Conservation (phyloP, 1,139 yeast genomes). For the Diutina pseudorugosa region DNA sequence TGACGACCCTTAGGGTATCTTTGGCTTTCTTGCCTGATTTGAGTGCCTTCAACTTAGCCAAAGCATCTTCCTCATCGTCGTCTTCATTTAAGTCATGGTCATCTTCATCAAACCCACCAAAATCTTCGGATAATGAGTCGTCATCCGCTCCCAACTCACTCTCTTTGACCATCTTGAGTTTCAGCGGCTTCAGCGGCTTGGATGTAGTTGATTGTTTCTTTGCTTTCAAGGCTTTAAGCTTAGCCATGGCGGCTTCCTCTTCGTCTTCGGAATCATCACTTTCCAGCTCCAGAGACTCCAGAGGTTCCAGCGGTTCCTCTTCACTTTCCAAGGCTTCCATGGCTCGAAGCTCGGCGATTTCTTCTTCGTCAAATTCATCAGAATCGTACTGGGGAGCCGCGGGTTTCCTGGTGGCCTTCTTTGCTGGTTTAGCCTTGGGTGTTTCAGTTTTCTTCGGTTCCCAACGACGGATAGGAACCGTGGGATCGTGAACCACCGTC, state of each 20-base stretch:
- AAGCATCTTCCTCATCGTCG: background rate
- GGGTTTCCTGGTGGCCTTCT: background rate
- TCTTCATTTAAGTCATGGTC: background rate
- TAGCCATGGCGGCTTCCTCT: background rate
- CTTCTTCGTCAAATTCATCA: constrained; percentile 12
- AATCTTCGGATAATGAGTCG: background rate
- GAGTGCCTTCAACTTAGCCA: background rate
- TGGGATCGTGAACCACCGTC: constrained; percentile 3
- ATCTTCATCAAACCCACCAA: background rate
- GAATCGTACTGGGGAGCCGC: background rate
- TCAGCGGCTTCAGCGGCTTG: background rate
- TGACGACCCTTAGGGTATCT: background rate
- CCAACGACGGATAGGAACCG: background rate
- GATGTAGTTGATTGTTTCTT: background rate
- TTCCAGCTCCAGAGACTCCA: background rate
- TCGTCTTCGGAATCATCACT: background rate
- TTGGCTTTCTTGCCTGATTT: background rate
- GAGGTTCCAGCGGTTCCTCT: background rate
- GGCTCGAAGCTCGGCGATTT: background rate
- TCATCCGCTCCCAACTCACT: background rate
- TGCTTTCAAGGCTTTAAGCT: background rate
- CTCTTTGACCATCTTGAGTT: background rate
- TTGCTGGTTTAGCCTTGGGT: background rate
- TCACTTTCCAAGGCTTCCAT: constrained; percentile 2
- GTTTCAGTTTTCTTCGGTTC: constrained; percentile 4